Evolutionary conservation across 257 asterid genomes (phyloP).

Genomic region (Orobanche coerulescens): DNA sequence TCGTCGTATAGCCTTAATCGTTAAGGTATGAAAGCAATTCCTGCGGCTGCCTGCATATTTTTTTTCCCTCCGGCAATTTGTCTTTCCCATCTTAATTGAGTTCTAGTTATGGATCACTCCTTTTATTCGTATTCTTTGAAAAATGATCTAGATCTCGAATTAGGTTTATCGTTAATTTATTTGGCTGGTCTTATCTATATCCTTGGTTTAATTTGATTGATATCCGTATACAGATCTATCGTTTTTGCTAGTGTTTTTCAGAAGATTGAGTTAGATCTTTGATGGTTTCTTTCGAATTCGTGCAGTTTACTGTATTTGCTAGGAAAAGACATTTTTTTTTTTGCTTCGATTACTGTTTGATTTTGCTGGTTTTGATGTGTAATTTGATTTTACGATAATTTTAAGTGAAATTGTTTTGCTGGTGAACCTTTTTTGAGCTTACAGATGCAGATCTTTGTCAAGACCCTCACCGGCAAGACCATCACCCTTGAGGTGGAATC

Average conservation of each 20-base stretch:
- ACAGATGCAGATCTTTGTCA: constrained; percentile 64
- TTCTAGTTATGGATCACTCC: too few relatives aligned
- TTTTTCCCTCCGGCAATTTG: too few relatives aligned
- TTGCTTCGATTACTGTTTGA: neutral
- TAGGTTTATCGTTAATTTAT: too few relatives aligned
- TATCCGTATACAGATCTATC: neutral
- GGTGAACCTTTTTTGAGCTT: neutral
- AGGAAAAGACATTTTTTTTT: neutral
- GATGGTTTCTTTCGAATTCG: neutral
- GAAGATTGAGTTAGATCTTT: neutral
- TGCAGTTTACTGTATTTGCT: too few relatives aligned
- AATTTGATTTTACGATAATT: neutral
- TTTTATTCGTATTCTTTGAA: too few relatives aligned
- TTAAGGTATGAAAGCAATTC: neutral
- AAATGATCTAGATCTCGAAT: too few relatives aligned
- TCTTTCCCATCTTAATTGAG: neutral
- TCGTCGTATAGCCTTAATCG: neutral
- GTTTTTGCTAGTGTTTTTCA: neutral
- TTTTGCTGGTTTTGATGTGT: neutral
- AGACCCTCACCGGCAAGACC: constrained; percentile 41
- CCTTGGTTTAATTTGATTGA: too few relatives aligned
- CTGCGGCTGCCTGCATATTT: too few relatives aligned
- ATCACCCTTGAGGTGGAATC: too few relatives aligned
- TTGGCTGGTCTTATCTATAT: too few relatives aligned
- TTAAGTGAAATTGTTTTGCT: neutral